These are phyloP conservation scores for Balansia obtecta DNA, from an alignment of 2,329 filamentous ascomycete genomes.

Conservation along the genomic window DNA sequence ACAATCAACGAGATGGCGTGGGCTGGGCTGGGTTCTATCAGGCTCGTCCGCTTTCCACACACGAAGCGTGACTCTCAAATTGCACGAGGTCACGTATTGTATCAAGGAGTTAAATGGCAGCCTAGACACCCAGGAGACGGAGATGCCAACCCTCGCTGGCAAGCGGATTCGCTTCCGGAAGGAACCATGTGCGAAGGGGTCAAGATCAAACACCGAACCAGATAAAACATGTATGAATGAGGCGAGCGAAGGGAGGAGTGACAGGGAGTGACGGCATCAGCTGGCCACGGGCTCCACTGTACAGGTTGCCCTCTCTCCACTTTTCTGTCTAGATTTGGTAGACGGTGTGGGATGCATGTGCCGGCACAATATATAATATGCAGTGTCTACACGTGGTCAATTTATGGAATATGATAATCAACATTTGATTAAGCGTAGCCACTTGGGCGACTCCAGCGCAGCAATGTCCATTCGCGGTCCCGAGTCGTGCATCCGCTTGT, in stretches of 20 bases:
- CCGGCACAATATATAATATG: no score
- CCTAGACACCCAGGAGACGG: background rate
- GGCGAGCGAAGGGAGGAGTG: background rate
- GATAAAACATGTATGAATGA: background rate
- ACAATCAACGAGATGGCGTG: background rate
- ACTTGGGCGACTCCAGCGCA: no score
- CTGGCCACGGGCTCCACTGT: conserved; percentile 6
- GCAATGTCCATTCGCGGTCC: no score
- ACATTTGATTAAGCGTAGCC: no score
- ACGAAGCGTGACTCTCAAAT: background rate
- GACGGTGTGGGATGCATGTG: no score
- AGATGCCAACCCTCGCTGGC: background rate
- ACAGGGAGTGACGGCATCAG: conserved; percentile 13
- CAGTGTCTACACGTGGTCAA: no score
- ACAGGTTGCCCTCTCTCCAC: no score
- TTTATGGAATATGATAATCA: no score
- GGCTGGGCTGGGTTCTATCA: background rate
- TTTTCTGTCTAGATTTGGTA: no score
- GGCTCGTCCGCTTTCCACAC: no score
- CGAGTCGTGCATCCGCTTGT: background rate
- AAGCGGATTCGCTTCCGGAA: background rate
- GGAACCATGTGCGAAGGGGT: background rate
- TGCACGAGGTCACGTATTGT: background rate
- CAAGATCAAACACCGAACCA: background rate
- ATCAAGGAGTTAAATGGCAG: no score